Percentiles rank a stretch among this genome's conserved stretches.
Conservation (phyloP, 2,329 filamentous ascomycete species). For the Botrytis galanthina region DNA sequence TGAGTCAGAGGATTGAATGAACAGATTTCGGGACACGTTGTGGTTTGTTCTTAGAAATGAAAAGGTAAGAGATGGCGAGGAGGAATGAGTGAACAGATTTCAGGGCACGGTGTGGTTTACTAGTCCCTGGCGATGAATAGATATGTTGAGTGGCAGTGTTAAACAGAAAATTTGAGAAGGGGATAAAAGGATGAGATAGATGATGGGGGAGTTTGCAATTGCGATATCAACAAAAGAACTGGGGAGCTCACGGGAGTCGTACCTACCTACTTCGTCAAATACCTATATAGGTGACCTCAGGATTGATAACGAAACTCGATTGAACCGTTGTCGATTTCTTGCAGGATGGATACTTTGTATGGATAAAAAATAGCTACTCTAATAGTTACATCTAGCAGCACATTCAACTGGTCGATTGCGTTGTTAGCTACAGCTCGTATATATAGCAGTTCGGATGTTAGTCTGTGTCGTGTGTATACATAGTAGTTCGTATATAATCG, state of each 20-base stretch:
- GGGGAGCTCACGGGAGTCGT: not conserved
- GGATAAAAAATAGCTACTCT: not conserved
- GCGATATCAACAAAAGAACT: not conserved
- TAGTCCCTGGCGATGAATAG: not conserved
- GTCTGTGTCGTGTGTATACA: not conserved
- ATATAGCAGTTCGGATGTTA: not conserved
- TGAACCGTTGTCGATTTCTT: not conserved
- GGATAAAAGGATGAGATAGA: not conserved
- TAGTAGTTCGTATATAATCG: not conserved
- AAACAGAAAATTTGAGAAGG: not conserved
- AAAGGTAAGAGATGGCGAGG: not conserved
- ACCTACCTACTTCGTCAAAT: not conserved
- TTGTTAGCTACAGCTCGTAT: not conserved
- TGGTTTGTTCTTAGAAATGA: not conserved
- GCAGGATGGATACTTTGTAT: not conserved
- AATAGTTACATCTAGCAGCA: not conserved
- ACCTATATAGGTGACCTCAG: not conserved
- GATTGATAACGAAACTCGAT: not conserved
- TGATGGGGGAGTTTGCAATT: not conserved
- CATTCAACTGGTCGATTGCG: not conserved
- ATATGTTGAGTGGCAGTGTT: not conserved
- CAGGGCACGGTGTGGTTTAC: conserved; percentile 9
- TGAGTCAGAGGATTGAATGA: not conserved
- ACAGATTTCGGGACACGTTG: conserved; percentile 17
- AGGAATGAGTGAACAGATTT: conserved; percentile 6